phyloP scores from a whole-genome alignment of 768 basidiomycete species.

The Mycena metata region DNA sequence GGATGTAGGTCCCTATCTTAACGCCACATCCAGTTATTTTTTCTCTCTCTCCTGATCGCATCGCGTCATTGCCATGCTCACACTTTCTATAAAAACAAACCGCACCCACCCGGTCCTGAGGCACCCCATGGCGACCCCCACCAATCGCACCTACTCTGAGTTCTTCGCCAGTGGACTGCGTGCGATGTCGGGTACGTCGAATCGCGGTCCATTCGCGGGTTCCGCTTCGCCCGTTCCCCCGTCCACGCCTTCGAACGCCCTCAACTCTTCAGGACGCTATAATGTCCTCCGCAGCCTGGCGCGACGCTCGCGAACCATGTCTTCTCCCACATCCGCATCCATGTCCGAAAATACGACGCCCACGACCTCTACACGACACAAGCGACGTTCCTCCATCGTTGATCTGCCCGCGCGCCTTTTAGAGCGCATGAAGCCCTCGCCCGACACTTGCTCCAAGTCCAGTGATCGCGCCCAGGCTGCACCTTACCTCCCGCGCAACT shows the following conservation, averaged over 20 bases:
- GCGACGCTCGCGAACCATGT: conserved; percentile 25
- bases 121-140: conserved; percentile 38
- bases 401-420: conserved; percentile 53
- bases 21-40: not conserved
- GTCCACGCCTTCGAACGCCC: conserved; percentile 14
- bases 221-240: conserved; percentile 19
- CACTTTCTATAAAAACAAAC: conserved; percentile 22
- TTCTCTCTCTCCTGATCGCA: conserved; percentile 20
- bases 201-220: conserved; percentile 25
- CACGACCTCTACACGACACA: conserved; percentile 34
- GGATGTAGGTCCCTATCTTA: conserved; percentile 28
- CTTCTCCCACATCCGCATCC: conserved; percentile 12
- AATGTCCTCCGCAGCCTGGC: conserved; percentile 35
- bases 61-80: conserved; percentile 27
- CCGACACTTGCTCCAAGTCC: conserved; percentile 14
- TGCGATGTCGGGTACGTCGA: conserved; percentile 49
- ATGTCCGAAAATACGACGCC: conserved; percentile 22
- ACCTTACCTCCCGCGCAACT: not conserved
- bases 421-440: conserved; percentile 45
- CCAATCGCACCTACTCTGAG: conserved; percentile 56
- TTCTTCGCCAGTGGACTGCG: conserved; percentile 64
- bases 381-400: conserved; percentile 50
- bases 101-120: conserved; percentile 30
- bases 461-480: conserved; percentile 3
- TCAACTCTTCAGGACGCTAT: conserved; percentile 28